Evolutionary conservation across 305 asterid genomes (phyloP).

Genomic region (Solanum hybrid): DNA sequence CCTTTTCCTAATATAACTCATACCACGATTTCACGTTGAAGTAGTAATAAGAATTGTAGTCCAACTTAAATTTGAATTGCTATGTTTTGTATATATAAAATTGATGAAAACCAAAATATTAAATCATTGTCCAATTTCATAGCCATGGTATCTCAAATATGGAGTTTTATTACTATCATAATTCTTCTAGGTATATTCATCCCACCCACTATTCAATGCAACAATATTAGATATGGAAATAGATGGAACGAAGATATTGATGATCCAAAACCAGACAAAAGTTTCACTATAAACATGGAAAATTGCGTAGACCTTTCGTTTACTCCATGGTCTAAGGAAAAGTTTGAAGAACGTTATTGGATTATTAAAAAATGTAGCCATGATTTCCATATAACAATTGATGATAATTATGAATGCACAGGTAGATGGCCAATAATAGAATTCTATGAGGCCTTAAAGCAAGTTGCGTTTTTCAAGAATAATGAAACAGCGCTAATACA

Average conservation of each 20-base stretch:
- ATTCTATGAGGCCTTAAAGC: not conserved
- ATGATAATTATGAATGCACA: not conserved
- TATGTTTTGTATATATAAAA: not conserved
- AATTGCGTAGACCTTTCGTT: not conserved
- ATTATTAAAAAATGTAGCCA: not conserved
- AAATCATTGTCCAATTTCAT: not conserved
- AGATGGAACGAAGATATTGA: not conserved
- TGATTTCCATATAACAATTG: not conserved
- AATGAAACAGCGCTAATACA: not conserved
- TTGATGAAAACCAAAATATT: not conserved
- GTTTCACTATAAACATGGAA: not conserved
- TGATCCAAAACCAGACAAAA: not conserved
- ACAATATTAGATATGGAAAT: too few species aligned
- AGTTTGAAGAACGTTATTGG: not conserved
- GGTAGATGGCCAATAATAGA: not conserved
- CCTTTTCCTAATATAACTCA: not conserved
- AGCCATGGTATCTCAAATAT: not conserved
- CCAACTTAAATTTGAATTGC: not conserved
- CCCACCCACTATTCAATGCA: not conserved
- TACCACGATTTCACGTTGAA: not conserved
- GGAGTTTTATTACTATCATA: not conserved
- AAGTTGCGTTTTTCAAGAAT: not conserved
- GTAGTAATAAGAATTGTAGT: not conserved
- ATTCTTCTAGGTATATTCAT: not conserved
- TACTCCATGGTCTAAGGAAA: too few species aligned